Evolutionary conservation across 495 filamentous ascomycete species (phyloP).

Genomic region (Aspergillus leporis): DNA sequence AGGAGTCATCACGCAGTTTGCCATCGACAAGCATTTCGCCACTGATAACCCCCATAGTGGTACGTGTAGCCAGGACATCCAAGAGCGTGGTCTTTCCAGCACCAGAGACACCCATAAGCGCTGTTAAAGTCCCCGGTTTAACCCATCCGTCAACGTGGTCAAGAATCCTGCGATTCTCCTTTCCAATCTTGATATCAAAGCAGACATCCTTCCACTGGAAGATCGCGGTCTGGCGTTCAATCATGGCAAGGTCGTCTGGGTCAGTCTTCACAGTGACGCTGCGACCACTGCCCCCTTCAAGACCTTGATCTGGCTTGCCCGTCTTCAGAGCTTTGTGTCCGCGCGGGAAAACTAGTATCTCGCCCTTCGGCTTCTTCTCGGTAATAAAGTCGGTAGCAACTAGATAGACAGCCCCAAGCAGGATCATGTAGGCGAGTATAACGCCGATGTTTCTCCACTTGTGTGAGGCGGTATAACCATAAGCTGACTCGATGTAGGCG

Average conservation of each 20-base stretch:
- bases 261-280: background rate
- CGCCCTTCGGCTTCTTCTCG: constrained; percentile 35
- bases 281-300: too few relatives aligned
- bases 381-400: constrained; percentile 34
- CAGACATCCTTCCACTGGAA: constrained; percentile 71
- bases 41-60: constrained; percentile 48
- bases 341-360: constrained; percentile 42
- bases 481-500: too few relatives aligned
- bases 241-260: background rate
- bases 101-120: constrained; percentile 58
- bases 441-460: constrained; percentile 64
- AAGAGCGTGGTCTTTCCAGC: constrained; percentile 64
- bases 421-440: constrained; percentile 44
- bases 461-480: constrained; percentile 48
- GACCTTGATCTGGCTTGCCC: background rate
- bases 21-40: constrained; percentile 57
- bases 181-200: constrained; percentile 61
- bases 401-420: constrained; percentile 48
- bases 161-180: constrained; percentile 52
- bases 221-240: constrained; percentile 48
- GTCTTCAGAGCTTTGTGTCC: constrained; percentile 10
- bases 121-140: constrained; percentile 65
- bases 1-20: constrained; percentile 61
- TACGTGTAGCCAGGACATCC: constrained; percentile 54
- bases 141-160: constrained; percentile 64